Conservation (phyloP, 1,284 basidiomycete species). For the Ustilago cynodontis region DNA sequence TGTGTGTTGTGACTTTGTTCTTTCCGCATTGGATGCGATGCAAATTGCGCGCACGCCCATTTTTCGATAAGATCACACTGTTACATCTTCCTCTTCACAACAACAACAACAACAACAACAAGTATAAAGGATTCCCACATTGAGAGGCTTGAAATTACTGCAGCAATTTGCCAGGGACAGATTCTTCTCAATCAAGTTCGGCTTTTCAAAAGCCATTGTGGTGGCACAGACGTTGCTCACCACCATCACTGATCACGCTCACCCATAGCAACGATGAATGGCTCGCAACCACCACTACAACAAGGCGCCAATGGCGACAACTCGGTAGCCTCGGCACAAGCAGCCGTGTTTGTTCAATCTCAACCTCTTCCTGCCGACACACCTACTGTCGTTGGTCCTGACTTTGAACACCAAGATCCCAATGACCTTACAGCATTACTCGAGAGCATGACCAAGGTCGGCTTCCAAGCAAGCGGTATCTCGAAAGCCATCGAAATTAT, state of each 20-base stretch:
- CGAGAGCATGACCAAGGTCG: constrained; percentile 85
- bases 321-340: constrained; percentile 48
- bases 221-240: not conserved
- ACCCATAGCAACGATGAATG: constrained; percentile 10
- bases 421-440: constrained; percentile 78
- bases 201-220: not conserved
- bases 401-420: constrained; percentile 81
- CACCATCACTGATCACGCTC: not conserved
- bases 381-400: constrained; percentile 80
- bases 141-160: not conserved
- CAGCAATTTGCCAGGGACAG: no score
- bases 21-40: constrained; percentile 13
- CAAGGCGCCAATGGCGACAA: constrained; percentile 9
- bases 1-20: constrained; percentile 2
- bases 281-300: constrained; percentile 2
- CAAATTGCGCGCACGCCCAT: not conserved
- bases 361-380: constrained; percentile 52
- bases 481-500: constrained; percentile 90
- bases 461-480: constrained; percentile 94
- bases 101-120: no score
- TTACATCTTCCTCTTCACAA: not conserved
- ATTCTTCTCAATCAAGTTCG: constrained; percentile 10
- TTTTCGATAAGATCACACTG: not conserved
- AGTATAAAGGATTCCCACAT: no score
- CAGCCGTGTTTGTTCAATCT: constrained; percentile 57